These are phyloP conservation scores for Strobilomyces confusus DNA, from an alignment of 768 basidiomycete genomes.

Conservation along the genomic window DNA sequence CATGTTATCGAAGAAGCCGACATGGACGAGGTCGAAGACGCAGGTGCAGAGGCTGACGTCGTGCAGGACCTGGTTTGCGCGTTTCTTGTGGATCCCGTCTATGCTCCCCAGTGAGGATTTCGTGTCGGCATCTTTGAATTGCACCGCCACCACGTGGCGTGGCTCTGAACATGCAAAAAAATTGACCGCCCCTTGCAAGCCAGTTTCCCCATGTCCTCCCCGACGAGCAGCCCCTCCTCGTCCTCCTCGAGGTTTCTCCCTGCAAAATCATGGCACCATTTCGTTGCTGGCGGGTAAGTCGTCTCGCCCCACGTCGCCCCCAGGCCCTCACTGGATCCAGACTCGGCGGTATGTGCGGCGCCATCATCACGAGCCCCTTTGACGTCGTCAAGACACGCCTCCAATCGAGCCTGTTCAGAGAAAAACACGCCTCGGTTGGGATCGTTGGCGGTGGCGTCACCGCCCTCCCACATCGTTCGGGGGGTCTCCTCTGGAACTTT, in stretches of 20 bases:
- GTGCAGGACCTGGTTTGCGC: slow-evolving; percentile 87
- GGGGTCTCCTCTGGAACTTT: slow-evolving; percentile 82
- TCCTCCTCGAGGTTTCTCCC: slow-evolving; percentile 46
- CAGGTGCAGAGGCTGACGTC: slow-evolving; percentile 90
- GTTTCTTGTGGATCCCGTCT: slow-evolving; percentile 90
- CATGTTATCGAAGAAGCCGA: slow-evolving; percentile 93
- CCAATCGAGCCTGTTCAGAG: slow-evolving; percentile 81
- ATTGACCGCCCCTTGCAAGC: too few species aligned
- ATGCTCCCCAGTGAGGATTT: slow-evolving; percentile 74
- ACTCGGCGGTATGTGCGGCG: slow-evolving; percentile 95
- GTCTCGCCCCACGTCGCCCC: neutral
- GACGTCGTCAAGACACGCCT: slow-evolving; percentile 98
- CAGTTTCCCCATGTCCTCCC: too few species aligned
- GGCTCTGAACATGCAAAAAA: too few species aligned
- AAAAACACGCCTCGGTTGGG: slow-evolving; percentile 36
- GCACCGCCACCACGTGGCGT: too few species aligned
- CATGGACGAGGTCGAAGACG: slow-evolving; percentile 81
- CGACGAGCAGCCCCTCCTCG: slow-evolving; percentile 27
- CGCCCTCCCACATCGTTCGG: slow-evolving; percentile 31
- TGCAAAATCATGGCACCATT: slow-evolving; percentile 79
- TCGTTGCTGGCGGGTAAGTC: slow-evolving; percentile 82
- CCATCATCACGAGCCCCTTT: slow-evolving; percentile 94
- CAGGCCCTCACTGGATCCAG: slow-evolving; percentile 37
- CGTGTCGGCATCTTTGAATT: too few species aligned
- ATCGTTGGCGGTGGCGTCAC: slow-evolving; percentile 31